Evolutionary conservation across 2,329 filamentous ascomycete genomes (phyloP).

Genomic region (Botrytis fabae): DNA sequence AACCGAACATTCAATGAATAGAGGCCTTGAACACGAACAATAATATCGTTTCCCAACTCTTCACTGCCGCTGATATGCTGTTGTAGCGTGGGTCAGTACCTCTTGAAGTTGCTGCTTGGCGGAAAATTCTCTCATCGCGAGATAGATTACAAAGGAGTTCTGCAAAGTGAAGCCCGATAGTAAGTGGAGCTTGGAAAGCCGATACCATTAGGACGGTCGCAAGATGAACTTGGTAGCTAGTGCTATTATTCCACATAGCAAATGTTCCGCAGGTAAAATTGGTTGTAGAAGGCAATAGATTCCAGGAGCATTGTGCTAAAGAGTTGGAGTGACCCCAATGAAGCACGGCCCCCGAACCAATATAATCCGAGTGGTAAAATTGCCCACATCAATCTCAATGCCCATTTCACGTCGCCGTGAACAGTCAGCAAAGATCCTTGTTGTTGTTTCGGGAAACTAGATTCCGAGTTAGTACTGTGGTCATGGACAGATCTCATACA

Average conservation of each 20-base stretch:
- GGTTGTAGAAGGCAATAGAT: not conserved
- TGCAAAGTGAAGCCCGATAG: not conserved
- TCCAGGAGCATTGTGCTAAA: not conserved
- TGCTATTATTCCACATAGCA: not conserved
- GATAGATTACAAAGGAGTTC: not conserved
- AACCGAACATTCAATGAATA: not conserved
- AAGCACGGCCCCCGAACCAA: not conserved
- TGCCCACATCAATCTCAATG: not conserved
- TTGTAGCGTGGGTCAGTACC: not conserved
- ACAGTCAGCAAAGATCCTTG: not conserved
- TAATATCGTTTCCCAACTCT: not conserved
- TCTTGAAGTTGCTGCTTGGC: not conserved
- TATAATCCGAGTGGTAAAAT: not conserved
- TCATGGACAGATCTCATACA: not conserved
- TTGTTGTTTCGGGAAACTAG: not conserved
- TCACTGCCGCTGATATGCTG: no score
- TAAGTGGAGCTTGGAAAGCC: not conserved
- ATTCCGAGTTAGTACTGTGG: rapidly evolving
- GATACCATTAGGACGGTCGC: not conserved
- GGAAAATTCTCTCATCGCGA: not conserved
- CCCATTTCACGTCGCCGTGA: not conserved
- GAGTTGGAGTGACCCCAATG: no score
- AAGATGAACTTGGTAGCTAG: not conserved
- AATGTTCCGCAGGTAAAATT: not conserved
- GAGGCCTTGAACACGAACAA: not conserved